These are phyloP conservation scores for Cyclocybe aegerita DNA, from an alignment of 768 basidiomycete genomes.

Conservation along the genomic window DNA sequence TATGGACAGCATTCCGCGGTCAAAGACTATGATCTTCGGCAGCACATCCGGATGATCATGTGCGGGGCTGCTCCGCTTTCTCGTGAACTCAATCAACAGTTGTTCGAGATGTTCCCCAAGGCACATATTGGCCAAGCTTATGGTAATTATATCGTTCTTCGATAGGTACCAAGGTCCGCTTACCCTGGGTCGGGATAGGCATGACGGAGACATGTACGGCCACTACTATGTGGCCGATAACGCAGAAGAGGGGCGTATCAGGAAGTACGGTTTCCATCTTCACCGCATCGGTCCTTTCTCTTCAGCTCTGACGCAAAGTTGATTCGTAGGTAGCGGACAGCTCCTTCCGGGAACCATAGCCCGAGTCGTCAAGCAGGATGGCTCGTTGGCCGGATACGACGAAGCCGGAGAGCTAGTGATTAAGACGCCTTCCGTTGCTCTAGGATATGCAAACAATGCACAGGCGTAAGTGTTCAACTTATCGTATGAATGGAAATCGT, in stretches of 20 bases:
- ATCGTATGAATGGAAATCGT: not conserved
- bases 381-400: conserved; percentile 49
- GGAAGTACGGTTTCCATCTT: conserved; percentile 37
- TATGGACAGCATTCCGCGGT: conserved; percentile 45
- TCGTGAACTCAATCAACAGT: conserved; percentile 47
- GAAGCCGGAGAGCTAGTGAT: conserved; percentile 64
- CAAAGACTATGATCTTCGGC: conserved; percentile 47
- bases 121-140: conserved; percentile 60
- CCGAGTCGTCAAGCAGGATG: conserved; percentile 57
- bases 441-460: conserved; percentile 58
- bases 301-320: not conserved
- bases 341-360: conserved; percentile 55
- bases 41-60: conserved; percentile 46
- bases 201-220: conserved; percentile 67
- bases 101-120: conserved; percentile 49
- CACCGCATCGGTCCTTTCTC: not conserved
- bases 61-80: conserved; percentile 61
- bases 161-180: not conserved
- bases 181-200: conserved; percentile 26
- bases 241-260: conserved; percentile 45
- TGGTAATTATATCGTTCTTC: conserved; percentile 30
- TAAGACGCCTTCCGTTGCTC: conserved; percentile 51
- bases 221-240: conserved; percentile 47
- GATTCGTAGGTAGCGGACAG: conserved; percentile 45
- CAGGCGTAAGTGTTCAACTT: conserved; percentile 49